Evolutionary conservation across 2,329 filamentous ascomycete species (phyloP), one percentile per base, ranked within the genome.

Genomic region (Ophiostoma angusticollis): DNA sequence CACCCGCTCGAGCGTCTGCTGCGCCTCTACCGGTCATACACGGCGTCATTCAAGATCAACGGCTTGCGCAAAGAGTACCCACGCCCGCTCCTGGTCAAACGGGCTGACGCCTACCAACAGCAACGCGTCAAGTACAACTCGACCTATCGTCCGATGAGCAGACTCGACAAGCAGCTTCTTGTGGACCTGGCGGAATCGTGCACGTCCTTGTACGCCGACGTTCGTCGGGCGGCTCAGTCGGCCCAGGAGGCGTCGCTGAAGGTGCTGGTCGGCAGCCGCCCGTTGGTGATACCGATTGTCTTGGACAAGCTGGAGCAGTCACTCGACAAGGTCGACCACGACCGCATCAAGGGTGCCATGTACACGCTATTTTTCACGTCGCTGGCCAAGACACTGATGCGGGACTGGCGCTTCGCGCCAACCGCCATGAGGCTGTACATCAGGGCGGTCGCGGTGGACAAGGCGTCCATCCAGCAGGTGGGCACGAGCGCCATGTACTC

Each of bases 101-200:
- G 91, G 47, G 91, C 91, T 13, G 87, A 94, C 55, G 82, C 93
- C 2, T 98, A 98, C 56, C 87, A 96, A 52, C 70, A 95, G 40
- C 81, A 95, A 56, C 80, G 91, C n/a, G 68, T 94, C 36, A 84
- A 93, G 49, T 87, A 95, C 61, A 98, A 96, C 51, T 81, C 89
- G 21, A 80, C 84, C 2, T 83, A 89, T 16, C 74, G 91, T 37
- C 82, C 83, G 31, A 87, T 89, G 56, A 93, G 85, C 24, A 79
- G 86, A n/a, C 67, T 98, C 1, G 91, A 98, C 58, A 89, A 86
- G 57, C 71, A 68, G 12, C 63, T 98, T 11, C 66, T 98, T 1
- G 67, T 93, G 13, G 87, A 98, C 55, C 69, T 98, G 27, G 85
- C 87, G 5, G 74, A 93, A 50, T 95, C 89, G 0, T 86, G 83